Percentiles rank a stretch among this genome's conserved stretches.
Conservation (phyloP, 176 grass and related monocot genomes). For the Carex myosuroides region DNA sequence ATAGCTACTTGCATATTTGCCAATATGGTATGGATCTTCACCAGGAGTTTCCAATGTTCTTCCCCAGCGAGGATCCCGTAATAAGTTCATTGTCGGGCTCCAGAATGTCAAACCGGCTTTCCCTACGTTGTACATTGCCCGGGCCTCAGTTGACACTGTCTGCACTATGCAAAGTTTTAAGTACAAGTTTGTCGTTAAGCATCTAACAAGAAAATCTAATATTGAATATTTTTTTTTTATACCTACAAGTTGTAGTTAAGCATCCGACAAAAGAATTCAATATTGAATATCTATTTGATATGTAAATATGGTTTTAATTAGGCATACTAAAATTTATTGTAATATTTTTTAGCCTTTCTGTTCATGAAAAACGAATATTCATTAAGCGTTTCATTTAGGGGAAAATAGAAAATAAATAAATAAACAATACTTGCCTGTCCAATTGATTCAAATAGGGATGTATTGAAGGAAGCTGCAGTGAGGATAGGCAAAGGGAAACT, state of each 20-base stretch:
- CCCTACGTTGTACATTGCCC: conserved; percentile 96
- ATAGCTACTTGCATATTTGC: conserved; percentile 71
- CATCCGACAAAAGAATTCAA: neutral
- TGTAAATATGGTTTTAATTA: neutral
- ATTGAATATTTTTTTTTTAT: neutral
- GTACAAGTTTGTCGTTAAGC: neutral
- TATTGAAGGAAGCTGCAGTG: conserved; percentile 85
- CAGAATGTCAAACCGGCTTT: conserved; percentile 79
- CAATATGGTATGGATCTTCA: conserved; percentile 72
- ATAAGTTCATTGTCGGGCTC: conserved; percentile 93
- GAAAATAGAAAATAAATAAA: neutral
- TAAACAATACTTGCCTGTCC: conserved; percentile 40
- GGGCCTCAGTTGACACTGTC: conserved; percentile 74
- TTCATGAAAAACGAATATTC: neutral
- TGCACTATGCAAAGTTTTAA: neutral
- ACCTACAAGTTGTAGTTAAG: neutral
- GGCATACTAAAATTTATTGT: neutral
- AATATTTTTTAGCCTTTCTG: neutral
- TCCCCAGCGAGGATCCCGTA: conserved; percentile 85
- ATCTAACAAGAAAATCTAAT: neutral
- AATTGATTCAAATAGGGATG: conserved; percentile 61
- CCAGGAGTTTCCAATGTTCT: conserved; percentile 83
- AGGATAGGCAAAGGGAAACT: conserved; percentile 86
- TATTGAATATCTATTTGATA: neutral
- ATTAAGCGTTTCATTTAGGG: neutral